These are phyloP conservation scores for Aspergillus haitiensis DNA, from an alignment of 495 filamentous ascomycete genomes.

Conservation along the genomic window DNA sequence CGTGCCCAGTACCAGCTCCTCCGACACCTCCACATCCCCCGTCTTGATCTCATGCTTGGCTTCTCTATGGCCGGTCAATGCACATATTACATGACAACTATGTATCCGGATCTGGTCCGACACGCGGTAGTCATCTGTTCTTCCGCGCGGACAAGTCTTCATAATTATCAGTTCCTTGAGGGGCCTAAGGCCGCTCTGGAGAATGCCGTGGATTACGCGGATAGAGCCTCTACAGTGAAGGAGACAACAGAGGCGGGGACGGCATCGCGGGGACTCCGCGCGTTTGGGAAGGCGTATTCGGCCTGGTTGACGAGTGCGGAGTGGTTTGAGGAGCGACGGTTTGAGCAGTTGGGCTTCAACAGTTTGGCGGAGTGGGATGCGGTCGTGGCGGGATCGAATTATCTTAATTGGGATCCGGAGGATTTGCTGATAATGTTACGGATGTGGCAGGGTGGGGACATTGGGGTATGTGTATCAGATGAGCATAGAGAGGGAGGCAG, in stretches of 20 bases:
- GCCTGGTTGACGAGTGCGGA: slow-evolving; percentile 66
- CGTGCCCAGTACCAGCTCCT: slow-evolving; percentile 59
- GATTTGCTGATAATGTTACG: slow-evolving; percentile 61
- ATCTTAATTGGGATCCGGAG: slow-evolving; percentile 52
- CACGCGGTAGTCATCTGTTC: slow-evolving; percentile 63
- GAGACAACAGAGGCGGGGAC: slow-evolving; percentile 7
- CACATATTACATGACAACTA: slow-evolving; percentile 61
- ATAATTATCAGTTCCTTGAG: slow-evolving; percentile 68
- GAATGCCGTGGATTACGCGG: slow-evolving; percentile 38
- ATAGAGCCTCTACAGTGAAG: slow-evolving; percentile 35
- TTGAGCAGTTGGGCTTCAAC: slow-evolving; percentile 53
- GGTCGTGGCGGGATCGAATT: slow-evolving; percentile 51
- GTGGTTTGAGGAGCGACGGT: slow-evolving; percentile 61
- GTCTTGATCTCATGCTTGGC: slow-evolving; percentile 56
- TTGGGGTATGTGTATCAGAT: slow-evolving; percentile 34
- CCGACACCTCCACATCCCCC: slow-evolving; percentile 51
- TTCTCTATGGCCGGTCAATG: slow-evolving; percentile 69
- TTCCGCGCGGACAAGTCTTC: slow-evolving; percentile 59
- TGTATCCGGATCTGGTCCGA: slow-evolving; percentile 60
- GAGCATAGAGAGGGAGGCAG: too few relatives aligned
- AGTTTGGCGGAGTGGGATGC: slow-evolving; percentile 60
- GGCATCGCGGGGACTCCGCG: slow-evolving; percentile 52
- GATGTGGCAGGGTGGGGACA: slow-evolving; percentile 65
- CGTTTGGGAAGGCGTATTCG: slow-evolving; percentile 64
- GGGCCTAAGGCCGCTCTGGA: slow-evolving; percentile 60